These are phyloP conservation scores for Nakaseomyces kungkrabaensis DNA, from an alignment of 1,139 yeast genomes.

Conservation along the genomic window DNA sequence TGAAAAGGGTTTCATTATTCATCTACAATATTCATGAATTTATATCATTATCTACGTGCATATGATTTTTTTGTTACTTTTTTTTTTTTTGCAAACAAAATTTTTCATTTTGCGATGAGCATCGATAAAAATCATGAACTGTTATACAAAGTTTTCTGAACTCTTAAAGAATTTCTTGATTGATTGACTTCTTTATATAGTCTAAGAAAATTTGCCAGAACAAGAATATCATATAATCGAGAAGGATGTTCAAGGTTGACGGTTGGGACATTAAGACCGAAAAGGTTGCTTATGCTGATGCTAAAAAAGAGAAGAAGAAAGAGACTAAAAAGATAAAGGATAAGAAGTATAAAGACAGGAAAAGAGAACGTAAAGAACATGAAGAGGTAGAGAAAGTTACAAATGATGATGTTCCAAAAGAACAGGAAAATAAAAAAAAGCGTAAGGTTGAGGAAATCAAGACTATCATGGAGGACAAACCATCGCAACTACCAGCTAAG, in stretches of 20 bases:
- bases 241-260: constrained; percentile 57
- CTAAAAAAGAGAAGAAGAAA: constrained; percentile 29
- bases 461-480: not conserved
- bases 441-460: constrained; percentile 3
- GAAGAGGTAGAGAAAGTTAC: constrained; percentile 6
- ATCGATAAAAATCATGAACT: not conserved
- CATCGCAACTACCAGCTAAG: constrained; percentile 5
- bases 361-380: constrained; percentile 11
- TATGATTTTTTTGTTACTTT: not conserved
- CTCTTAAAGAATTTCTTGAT: too few species aligned
- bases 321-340: constrained; percentile 28
- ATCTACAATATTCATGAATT: constrained; percentile 10
- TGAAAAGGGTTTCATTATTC: constrained; percentile 9
- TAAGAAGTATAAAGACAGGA: constrained; percentile 21
- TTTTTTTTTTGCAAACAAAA: not conserved
- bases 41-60: not conserved
- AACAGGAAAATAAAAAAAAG: not conserved
- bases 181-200: too few species aligned
- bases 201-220: not conserved
- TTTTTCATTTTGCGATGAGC: constrained; percentile 2
- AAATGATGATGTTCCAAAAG: constrained; percentile 3
- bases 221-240: too few species aligned
- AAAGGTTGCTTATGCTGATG: constrained; percentile 41
- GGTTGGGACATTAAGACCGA: constrained; percentile 68
- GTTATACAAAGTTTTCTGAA: too few species aligned